Conservation (phyloP, 805 yeast species). For the Candida caryicola region DNA sequence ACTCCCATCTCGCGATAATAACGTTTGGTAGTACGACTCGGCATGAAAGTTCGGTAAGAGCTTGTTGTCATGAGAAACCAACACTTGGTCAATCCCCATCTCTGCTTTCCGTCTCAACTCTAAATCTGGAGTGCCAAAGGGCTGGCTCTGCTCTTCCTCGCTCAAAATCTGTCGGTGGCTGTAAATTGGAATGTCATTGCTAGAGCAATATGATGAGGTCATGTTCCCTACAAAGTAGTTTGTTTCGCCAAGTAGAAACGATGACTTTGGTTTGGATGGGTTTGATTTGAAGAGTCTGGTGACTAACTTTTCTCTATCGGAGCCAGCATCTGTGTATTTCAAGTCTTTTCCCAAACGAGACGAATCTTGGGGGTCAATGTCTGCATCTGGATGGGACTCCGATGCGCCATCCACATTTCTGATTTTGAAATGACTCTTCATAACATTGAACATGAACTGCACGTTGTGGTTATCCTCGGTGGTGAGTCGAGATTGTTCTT, state of each 20-base stretch:
- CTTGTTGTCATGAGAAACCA: constrained; percentile 33
- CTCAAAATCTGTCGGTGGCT: constrained; percentile 19
- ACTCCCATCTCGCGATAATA: constrained; percentile 31
- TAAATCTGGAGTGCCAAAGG: too few species aligned
- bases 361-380: constrained; percentile 10
- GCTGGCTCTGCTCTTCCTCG: background rate
- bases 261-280: background rate
- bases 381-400: constrained; percentile 9
- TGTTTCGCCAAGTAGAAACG: constrained; percentile 27
- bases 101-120: constrained; percentile 1
- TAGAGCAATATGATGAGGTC: constrained; percentile 21
- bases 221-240: constrained; percentile 24
- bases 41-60: constrained; percentile 37
- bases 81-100: constrained; percentile 21
- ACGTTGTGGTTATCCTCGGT: constrained; percentile 30
- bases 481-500: constrained; percentile 9
- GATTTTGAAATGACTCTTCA: constrained; percentile 30
- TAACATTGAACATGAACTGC: constrained; percentile 28
- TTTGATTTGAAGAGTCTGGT: constrained; percentile 4
- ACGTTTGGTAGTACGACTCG: constrained; percentile 33
- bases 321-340: constrained; percentile 4
- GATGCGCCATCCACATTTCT: constrained; percentile 32
- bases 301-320: constrained; percentile 4
- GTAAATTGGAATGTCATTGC: constrained; percentile 16
- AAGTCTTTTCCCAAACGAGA: constrained; percentile 16